Evolutionary conservation across 805 yeast species (phyloP).

Genomic region (Starmerella kuoi): DNA sequence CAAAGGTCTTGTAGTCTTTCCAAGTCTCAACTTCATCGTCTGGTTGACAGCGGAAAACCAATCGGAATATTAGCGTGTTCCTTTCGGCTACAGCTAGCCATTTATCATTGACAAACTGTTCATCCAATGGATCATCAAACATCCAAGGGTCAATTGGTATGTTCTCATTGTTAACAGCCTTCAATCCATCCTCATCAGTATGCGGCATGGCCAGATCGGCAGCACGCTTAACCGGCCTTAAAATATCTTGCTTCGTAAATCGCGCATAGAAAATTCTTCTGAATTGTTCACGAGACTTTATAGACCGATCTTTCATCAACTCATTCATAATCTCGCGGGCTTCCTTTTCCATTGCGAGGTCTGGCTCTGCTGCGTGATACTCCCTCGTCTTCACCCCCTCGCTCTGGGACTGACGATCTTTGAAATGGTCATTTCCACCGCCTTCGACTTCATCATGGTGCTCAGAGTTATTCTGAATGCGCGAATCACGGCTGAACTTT

Average conservation of each 20-base stretch:
- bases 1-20: conserved; percentile 72
- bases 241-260: conserved; percentile 15
- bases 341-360: conserved; percentile 26
- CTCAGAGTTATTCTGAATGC: conserved; percentile 53
- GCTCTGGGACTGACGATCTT: conserved; percentile 31
- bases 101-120: conserved; percentile 69
- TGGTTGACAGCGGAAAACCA: conserved; percentile 89
- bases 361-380: conserved; percentile 11
- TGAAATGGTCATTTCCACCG: conserved; percentile 55
- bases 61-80: conserved; percentile 68
- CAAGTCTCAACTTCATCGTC: conserved; percentile 83
- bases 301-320: conserved; percentile 14
- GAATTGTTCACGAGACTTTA: conserved; percentile 24
- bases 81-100: conserved; percentile 72
- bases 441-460: conserved; percentile 72
- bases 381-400: conserved; percentile 12
- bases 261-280: conserved; percentile 24
- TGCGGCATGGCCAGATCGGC: conserved; percentile 17
- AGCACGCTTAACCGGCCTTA: conserved; percentile 16
- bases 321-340: conserved; percentile 18
- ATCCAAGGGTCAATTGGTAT: conserved; percentile 71
- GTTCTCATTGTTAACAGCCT: conserved; percentile 26
- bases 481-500: conserved; percentile 64
- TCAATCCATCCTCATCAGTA: conserved; percentile 22
- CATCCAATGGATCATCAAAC: conserved; percentile 76